Conservation (phyloP, 441 rosid species). For the Syzygium syzygioides region DNA sequence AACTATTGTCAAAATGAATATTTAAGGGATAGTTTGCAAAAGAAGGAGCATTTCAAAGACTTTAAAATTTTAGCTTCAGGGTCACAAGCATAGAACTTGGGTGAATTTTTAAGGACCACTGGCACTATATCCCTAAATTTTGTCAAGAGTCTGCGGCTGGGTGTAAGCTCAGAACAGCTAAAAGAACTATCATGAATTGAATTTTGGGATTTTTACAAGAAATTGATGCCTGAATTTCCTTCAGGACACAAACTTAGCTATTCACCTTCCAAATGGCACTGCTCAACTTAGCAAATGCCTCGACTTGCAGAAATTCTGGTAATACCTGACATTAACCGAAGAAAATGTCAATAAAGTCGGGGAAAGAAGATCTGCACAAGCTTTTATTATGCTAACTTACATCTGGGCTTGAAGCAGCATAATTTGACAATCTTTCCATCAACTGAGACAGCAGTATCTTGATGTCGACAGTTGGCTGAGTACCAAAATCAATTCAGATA, state of each 20-base stretch:
- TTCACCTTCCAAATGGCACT: conserved; percentile 62
- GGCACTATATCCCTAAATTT: background rate
- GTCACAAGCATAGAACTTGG: background rate
- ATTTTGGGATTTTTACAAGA: background rate
- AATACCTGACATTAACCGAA: conserved; percentile 33
- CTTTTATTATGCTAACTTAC: conserved; percentile 29
- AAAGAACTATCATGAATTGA: background rate
- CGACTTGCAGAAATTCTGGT: conserved; percentile 66
- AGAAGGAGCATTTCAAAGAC: background rate
- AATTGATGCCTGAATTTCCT: background rate
- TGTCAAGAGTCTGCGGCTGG: background rate
- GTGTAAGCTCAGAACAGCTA: background rate
- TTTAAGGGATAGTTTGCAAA: background rate
- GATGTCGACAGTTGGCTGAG: conserved; percentile 60
- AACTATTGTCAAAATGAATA: background rate
- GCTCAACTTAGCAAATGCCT: conserved; percentile 67
- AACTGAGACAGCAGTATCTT: conserved; percentile 55
- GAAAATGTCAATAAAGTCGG: conserved; percentile 10
- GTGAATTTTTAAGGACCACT: background rate
- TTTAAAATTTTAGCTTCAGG: background rate
- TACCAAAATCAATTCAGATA: conserved; percentile 1
- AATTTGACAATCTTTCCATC: conserved; percentile 68
- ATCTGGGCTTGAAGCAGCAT: conserved; percentile 59
- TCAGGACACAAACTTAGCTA: background rate
- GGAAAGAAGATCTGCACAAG: conserved; percentile 4